phyloP scores from a whole-genome alignment of 148 eudicot species.

The Linanthus parryae region DNA sequence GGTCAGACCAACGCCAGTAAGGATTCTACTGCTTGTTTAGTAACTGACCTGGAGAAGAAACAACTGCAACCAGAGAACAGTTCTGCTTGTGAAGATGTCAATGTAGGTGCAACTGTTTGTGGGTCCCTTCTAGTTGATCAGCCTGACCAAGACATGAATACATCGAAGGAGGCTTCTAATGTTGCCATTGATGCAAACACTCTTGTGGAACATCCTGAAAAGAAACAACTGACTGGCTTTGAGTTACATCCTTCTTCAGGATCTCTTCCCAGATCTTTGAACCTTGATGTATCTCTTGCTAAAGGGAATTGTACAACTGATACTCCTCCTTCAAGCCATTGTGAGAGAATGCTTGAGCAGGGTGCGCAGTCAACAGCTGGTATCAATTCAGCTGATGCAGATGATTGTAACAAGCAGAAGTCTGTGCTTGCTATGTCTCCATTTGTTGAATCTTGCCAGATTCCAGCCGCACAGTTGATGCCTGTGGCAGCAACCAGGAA shows the following conservation, averaged over 20 bases:
- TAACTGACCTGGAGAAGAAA: constrained; percentile 12
- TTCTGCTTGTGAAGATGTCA: constrained; percentile 2
- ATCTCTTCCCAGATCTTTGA: no score
- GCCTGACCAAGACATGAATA: constrained; percentile 6
- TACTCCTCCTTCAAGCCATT: no score
- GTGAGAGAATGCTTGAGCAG: no score
- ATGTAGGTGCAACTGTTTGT: no score
- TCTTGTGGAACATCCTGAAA: constrained; percentile 5
- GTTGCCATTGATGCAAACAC: constrained; percentile 11
- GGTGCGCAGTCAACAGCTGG: no score
- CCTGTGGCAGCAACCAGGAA: constrained; percentile 23
- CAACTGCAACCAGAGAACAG: constrained; percentile 11
- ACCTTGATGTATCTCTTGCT: constrained; percentile 4
- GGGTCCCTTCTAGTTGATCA: no score
- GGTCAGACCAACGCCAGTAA: no score
- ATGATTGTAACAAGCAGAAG: constrained; percentile 14
- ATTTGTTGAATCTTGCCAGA: constrained; percentile 18
- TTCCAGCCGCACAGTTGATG: constrained; percentile 27
- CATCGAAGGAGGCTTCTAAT: constrained; percentile 5
- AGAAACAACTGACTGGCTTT: no score
- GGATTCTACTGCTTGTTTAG: no score
- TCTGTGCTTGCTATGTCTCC: constrained; percentile 14
- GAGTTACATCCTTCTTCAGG: no score
- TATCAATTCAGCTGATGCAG: no score
- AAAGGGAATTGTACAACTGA: constrained; percentile 7